Percentiles rank a stretch among this genome's conserved stretches.
Evolutionary conservation across 2,329 filamentous ascomycete species (phyloP).

Genomic region (Aotearoamyces nothofagi): DNA sequence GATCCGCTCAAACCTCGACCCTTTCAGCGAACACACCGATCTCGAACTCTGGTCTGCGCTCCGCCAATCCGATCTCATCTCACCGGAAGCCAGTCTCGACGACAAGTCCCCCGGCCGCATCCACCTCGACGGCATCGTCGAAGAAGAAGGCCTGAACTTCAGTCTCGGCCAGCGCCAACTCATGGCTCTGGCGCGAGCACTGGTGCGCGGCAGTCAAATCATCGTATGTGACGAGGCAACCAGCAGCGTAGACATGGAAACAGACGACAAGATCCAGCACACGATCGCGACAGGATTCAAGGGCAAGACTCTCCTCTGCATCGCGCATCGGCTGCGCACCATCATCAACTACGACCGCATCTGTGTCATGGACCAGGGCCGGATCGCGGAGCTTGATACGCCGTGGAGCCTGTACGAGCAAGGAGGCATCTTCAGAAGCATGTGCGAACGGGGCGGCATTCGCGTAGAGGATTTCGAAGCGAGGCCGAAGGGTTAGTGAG

Average conservation of each 20-base stretch:
- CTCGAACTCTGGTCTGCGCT: slow-evolving; percentile 65
- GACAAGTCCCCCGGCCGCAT: slow-evolving; percentile 39
- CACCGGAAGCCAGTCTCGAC: slow-evolving; percentile 24
- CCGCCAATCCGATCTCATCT: slow-evolving; percentile 59
- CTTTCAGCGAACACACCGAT: slow-evolving; percentile 65
- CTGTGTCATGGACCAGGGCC: slow-evolving; percentile 85
- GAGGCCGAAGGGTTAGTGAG: too few species aligned
- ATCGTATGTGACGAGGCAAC: slow-evolving; percentile 97
- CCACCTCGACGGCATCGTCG: slow-evolving; percentile 70
- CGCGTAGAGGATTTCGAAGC: slow-evolving; percentile 16
- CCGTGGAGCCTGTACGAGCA: slow-evolving; percentile 59
- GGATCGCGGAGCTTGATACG: slow-evolving; percentile 73
- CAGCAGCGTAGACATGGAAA: slow-evolving; percentile 86
- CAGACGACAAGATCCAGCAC: slow-evolving; percentile 84
- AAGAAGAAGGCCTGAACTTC: slow-evolving; percentile 93
- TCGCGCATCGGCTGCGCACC: slow-evolving; percentile 81
- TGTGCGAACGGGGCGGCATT: slow-evolving; percentile 48
- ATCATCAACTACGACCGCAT: slow-evolving; percentile 93
- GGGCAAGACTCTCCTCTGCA: slow-evolving; percentile 79
- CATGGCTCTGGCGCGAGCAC: slow-evolving; percentile 82
- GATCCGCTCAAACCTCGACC: slow-evolving; percentile 65
- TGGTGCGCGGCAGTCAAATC: slow-evolving; percentile 77
- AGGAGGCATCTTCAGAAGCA: slow-evolving; percentile 60
- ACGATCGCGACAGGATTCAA: slow-evolving; percentile 77
- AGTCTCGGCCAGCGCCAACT: slow-evolving; percentile 89